Conservation (phyloP, 805 yeast genomes). For the Candida ponderosae region DNA sequence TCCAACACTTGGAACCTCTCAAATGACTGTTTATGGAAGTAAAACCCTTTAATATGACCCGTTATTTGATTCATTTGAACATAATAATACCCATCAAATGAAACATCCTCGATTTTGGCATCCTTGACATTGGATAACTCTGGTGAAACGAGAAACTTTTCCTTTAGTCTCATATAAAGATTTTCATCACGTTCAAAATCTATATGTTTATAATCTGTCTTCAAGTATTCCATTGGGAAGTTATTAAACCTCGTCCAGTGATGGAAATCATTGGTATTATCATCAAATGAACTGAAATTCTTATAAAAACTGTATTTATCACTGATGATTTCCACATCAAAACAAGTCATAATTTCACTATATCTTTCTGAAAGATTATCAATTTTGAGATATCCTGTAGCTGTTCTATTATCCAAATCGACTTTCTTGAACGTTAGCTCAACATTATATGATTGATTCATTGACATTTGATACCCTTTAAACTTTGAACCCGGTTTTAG, state of each 20-base stretch:
- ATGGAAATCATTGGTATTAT: conserved; percentile 21
- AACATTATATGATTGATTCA: conserved; percentile 26
- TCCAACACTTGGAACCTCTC: conserved; percentile 49
- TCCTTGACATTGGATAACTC: conserved; percentile 23
- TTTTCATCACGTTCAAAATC: conserved; percentile 24
- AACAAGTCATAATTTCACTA: conserved; percentile 50
- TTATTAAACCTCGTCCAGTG: conserved; percentile 25
- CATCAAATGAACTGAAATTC: conserved; percentile 30
- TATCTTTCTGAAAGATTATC: conserved; percentile 44
- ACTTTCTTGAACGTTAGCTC: conserved; percentile 45
- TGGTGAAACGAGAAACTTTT: conserved; percentile 55
- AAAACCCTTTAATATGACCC: conserved; percentile 59
- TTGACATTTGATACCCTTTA: conserved; percentile 3
- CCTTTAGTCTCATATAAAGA: conserved; percentile 78
- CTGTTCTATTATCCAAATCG: conserved; percentile 33
- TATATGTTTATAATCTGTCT: conserved; percentile 2
- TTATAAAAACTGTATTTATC: conserved; percentile 42
- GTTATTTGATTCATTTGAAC: conserved; percentile 57
- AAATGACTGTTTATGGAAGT: conserved; percentile 55
- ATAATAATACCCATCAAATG: conserved; percentile 74
- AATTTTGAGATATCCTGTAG: conserved; percentile 47
- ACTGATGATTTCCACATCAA: conserved; percentile 52
- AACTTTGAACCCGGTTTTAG: conserved; percentile 4
- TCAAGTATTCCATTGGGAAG: neutral
- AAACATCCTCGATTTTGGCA: conserved; percentile 56